A percentile compares a stretch with the other conserved stretches of the same genome.
Evolutionary conservation across 2,329 filamentous ascomycete species (phyloP).

Genomic region (Uncinocarpus reesii): DNA sequence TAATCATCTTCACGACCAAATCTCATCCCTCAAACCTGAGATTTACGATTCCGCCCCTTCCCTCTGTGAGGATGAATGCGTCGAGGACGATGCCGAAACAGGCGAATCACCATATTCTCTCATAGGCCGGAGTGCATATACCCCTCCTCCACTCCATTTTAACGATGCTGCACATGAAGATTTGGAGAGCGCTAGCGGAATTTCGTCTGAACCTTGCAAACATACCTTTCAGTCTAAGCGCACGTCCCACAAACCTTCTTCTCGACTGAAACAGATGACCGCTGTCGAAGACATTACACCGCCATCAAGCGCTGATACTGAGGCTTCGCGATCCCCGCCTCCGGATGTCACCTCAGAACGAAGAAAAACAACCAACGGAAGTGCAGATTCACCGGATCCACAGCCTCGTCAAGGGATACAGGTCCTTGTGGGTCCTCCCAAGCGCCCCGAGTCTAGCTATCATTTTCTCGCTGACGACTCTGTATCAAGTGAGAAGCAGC

Average conservation of each 20-base stretch:
- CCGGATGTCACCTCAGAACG: neutral
- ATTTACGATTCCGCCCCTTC: neutral
- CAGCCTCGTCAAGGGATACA: neutral
- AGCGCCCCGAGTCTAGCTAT: neutral
- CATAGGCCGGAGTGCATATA: neutral
- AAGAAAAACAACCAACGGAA: neutral
- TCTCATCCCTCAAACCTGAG: neutral
- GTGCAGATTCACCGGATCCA: neutral
- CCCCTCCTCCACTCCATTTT: conserved; percentile 6
- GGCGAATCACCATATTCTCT: neutral
- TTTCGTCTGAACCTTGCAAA: neutral
- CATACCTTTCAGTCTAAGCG: neutral
- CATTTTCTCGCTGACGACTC: neutral
- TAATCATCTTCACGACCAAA: neutral
- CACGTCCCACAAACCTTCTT: neutral
- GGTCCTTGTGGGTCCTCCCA: conserved; percentile 8
- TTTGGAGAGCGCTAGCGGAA: neutral
- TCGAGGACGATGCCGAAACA: neutral
- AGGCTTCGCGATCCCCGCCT: neutral
- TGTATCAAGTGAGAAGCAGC: conserved; percentile 4
- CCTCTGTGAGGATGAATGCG: neutral
- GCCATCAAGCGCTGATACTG: neutral
- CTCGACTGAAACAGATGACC: conserved; percentile 8
- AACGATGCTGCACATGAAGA: neutral
- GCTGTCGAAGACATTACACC: neutral